These are phyloP conservation scores for Xanthoconium stramineum DNA, from an alignment of 768 basidiomycete species.

Conservation along the genomic window DNA sequence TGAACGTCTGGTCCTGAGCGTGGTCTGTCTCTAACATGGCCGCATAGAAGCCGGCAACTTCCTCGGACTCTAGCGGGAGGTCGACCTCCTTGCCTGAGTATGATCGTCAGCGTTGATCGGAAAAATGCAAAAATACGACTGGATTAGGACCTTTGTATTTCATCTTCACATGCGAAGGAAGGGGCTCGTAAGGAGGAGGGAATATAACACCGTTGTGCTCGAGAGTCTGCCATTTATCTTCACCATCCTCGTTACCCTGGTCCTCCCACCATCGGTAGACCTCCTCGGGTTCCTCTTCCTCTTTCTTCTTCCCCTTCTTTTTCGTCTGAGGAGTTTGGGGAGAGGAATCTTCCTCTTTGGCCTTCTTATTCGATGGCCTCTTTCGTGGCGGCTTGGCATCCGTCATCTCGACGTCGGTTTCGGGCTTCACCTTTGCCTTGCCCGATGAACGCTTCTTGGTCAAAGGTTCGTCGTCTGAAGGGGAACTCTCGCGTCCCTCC, in stretches of 20 bases:
- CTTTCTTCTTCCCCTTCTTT: conserved; percentile 55
- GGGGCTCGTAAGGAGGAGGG: conserved; percentile 87
- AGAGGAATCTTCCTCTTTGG: conserved; percentile 43
- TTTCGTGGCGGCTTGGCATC: conserved; percentile 43
- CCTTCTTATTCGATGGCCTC: conserved; percentile 51
- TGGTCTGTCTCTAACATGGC: conserved; percentile 93
- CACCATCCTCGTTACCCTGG: conserved; percentile 68
- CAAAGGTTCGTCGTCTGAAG: conserved; percentile 36
- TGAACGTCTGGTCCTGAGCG: conserved; percentile 82
- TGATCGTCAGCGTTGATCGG: conserved; percentile 15
- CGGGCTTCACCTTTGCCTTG: conserved; percentile 43
- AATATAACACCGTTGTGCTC: conserved; percentile 95
- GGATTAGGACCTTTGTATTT: conserved; percentile 78
- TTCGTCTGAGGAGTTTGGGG: conserved; percentile 47
- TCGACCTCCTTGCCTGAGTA: conserved; percentile 68
- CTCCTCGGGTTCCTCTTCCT: conserved; percentile 62
- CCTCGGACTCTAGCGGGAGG: conserved; percentile 85
- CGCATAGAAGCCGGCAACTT: conserved; percentile 95
- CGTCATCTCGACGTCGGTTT: conserved; percentile 46
- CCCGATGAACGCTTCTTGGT: conserved; percentile 21
- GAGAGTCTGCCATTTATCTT: conserved; percentile 91
- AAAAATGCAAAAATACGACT: conserved; percentile 9
- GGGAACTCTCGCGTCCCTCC: conserved; percentile 33
- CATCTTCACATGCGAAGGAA: conserved; percentile 86
- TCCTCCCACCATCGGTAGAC: conserved; percentile 88